These are phyloP conservation scores for Saccharum hybrid DNA, from an alignment of 202 grass and related monocot species.

Conservation along the genomic window DNA sequence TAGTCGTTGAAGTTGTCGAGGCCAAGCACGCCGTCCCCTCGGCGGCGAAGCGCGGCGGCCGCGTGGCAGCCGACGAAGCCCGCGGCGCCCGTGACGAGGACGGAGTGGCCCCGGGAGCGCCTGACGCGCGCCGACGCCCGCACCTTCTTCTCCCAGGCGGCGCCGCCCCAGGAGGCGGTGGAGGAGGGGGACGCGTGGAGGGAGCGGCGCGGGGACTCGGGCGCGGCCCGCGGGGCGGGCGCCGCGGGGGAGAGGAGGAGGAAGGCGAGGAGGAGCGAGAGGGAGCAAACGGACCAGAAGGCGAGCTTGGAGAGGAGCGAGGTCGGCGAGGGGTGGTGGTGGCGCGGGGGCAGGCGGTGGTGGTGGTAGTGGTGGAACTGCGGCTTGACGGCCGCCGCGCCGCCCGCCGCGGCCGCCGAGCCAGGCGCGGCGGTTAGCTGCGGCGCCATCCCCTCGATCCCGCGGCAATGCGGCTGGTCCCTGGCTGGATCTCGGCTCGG, in stretches of 20 bases:
- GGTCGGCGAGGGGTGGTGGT: conserved; percentile 55
- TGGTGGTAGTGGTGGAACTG: conserved; percentile 85
- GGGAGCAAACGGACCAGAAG: conserved; percentile 77
- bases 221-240: conserved; percentile 26
- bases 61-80: conserved; percentile 87
- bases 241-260: conserved; percentile 67
- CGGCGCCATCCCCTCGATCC: conserved; percentile 53
- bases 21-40: conserved; percentile 79
- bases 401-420: conserved; percentile 46
- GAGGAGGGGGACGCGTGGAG: conserved; percentile 50
- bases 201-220: conserved; percentile 62
- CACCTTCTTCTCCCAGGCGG: conserved; percentile 83
- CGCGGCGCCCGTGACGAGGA: conserved; percentile 81
- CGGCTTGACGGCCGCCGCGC: conserved; percentile 50
- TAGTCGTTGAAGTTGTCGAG: conserved; percentile 90
- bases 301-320: conserved; percentile 68
- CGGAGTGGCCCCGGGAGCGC: conserved; percentile 53
- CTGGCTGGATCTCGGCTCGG: conserved; percentile 46
- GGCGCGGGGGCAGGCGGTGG: conserved; percentile 67
- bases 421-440: conserved; percentile 52
- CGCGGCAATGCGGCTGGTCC: conserved; percentile 53
- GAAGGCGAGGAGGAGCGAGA: conserved; percentile 78
- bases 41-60: conserved; percentile 66
- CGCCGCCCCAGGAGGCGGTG: conserved; percentile 66
- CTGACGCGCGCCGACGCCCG: conserved; percentile 64